Evolutionary conservation across 2,329 filamentous ascomycete species (phyloP), one percentile per base, ranked within the genome.

Genomic region (Aspergillus luchuensis): DNA sequence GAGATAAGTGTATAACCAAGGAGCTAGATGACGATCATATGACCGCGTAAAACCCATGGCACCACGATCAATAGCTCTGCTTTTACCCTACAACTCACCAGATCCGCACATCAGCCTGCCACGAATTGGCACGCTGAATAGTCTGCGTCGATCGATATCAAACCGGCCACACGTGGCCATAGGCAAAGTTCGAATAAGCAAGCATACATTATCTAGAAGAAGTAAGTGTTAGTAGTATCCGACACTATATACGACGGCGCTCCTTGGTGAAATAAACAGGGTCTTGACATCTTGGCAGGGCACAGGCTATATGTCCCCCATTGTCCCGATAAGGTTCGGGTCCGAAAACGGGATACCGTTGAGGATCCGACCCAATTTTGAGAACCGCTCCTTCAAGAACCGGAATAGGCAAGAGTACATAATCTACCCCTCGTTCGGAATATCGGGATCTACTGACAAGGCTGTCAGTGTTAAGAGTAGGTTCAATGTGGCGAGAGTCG

Each of bases 261-360:
- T 28, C 45, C 23, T 49, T 49, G 2, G 13, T 45, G 13, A 45
- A 45, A 45, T 45, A 45, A 45, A 23, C 41, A 49, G 23, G 45
- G 45, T 23, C 45, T 23, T 49, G 45, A 17, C 45, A 55, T n/a
- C 23, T 17, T n/a, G 38, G 15, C 52, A 28, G 38, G 39, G 17
- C 13, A 23, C 8, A 30, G 13, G 11, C 23, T 2, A 10, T 45
- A 23, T 8, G 8, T 23, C 13, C 41, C 41, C 41, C 41, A 45
- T 45, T 45, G 23, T 45, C 41, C 41, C 10, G 52, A 28, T 55
- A 55, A 55, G 38, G 52, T 55, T 55, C 38, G 38, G 52, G n/a
- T 21, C 38, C 52, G 21, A 19, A 30, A 55, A 55, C 52, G 52
- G 39, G n/a, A 55, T 55, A 28, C 52, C 52, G 38, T 30, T 55